Evolutionary conservation across 192 early-diverging fungal species (phyloP).

Genomic region (Funneliformis mosseae): DNA sequence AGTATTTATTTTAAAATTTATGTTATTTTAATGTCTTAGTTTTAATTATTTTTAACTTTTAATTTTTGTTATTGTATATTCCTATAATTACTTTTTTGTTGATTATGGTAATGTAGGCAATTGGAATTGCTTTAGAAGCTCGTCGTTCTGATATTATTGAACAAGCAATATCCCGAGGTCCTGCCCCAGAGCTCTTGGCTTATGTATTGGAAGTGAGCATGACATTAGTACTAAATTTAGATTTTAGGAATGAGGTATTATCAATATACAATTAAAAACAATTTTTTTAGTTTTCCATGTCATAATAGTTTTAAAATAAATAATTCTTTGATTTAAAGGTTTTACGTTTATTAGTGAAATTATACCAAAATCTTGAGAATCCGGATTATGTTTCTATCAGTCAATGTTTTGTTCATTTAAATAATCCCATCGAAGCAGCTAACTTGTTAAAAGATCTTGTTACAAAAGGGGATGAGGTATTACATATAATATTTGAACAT

Average conservation of each 20-base stretch:
- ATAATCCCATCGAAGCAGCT: constrained; percentile 74
- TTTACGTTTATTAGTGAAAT: constrained; percentile 70
- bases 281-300: background rate
- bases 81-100: background rate
- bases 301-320: background rate
- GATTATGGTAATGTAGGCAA: constrained; percentile 54
- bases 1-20: constrained; percentile 36
- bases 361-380: constrained; percentile 71
- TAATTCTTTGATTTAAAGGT: constrained; percentile 45
- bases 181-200: constrained; percentile 70
- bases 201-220: constrained; percentile 88
- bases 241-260: constrained; percentile 78
- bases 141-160: constrained; percentile 89
- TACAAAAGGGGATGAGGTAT: constrained; percentile 60
- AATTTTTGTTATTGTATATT: too few relatives aligned
- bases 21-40: background rate
- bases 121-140: constrained; percentile 95
- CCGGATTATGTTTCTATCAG: constrained; percentile 94
- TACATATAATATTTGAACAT: background rate
- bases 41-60: background rate
- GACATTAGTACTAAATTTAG: constrained; percentile 80
- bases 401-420: constrained; percentile 90
- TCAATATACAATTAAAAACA: background rate
- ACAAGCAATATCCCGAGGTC: constrained; percentile 72
- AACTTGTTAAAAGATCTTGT: constrained; percentile 74